Evolutionary conservation across 2,329 filamentous ascomycete genomes (phyloP).

Genomic region (Ascochyta pisi): DNA sequence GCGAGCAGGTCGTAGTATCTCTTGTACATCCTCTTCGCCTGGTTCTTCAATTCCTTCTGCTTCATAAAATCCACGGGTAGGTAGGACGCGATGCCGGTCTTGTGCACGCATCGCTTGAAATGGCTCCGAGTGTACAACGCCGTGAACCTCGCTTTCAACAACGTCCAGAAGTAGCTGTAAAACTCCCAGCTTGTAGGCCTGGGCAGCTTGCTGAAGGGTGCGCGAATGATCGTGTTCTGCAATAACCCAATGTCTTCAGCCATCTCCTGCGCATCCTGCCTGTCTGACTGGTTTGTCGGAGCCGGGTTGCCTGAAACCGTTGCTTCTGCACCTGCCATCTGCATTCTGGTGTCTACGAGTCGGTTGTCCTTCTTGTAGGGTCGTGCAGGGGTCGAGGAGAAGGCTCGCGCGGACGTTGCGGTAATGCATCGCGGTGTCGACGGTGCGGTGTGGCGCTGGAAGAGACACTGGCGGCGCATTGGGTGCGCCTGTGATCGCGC

Average conservation of each 20-base stretch:
- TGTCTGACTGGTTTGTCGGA: conserved; percentile 16
- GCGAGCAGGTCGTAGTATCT: conserved; percentile 69
- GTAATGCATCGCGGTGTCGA: conserved; percentile 15
- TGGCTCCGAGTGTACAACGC: conserved; percentile 27
- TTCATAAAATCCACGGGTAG: conserved; percentile 24
- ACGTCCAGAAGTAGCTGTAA: conserved; percentile 27
- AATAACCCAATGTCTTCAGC: conserved; percentile 34
- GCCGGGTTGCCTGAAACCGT: conserved; percentile 14
- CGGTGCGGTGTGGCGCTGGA: conserved; percentile 21
- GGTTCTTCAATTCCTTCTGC: conserved; percentile 14
- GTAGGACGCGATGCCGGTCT: conserved; percentile 19
- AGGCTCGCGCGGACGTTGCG: conserved; percentile 24
- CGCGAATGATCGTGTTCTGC: conserved; percentile 30
- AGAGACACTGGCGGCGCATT: conserved; percentile 39
- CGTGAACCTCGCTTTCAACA: conserved; percentile 26
- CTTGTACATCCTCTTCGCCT: conserved; percentile 66
- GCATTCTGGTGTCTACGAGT: conserved; percentile 17
- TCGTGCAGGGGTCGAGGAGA: conserved; percentile 33
- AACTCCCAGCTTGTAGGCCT: conserved; percentile 9
- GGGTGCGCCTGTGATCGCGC: conserved; percentile 25
- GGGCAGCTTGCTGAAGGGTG: conserved; percentile 23
- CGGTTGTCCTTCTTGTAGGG: conserved; percentile 13
- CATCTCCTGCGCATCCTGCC: conserved; percentile 16
- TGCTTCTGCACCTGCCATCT: conserved; percentile 13
- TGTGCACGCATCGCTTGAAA: conserved; percentile 25